Base-by-base conservation (phyloP, 768 basidiomycete genomes). In the Leccinum boreale region DNA sequence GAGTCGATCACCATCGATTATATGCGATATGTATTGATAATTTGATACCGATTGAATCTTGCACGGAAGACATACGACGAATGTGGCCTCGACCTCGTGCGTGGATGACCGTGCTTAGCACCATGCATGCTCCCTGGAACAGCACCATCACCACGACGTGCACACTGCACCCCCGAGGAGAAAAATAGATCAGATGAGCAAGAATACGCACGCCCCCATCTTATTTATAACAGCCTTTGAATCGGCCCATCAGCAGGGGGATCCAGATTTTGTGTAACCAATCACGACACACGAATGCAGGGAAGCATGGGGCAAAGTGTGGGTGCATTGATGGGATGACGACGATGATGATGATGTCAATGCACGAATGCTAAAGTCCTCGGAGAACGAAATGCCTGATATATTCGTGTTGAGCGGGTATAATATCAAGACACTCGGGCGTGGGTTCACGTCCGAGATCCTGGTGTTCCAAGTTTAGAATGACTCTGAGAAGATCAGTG, bases 301-400 rank as follows among this genome's bases (percentile, higher is more conserved):
- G 11, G 19, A 44, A 3, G 42, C 19, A 21, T 44, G 19, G 19
- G 19, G 17, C 42, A 19, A 44, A 44, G 10, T 21, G 42, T 5
- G 11, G n/a, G 42, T 15, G 29, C 29, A 17, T 28, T 50, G 33
- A 47, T 26, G 53, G 9, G n/a, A 23, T 0, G 33, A 23, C 17
- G 42, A 57, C 47, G 15, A 33, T 12, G 31, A 4, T 1, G 23
- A 14, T 23, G 31, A 49, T 24, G 12, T 11, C 2, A 1, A 39
- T 28, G 19, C 11, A 21, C 11, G 19, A 44, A 11, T 12, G 11
- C 42, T 12, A 12, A 48, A 33, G 42, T 61, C 64, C 64, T 66
- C 64, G 61, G 64, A 56, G 54, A 54, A 52, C 31, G 9, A 23
- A 23, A 35, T 11, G 47, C 11, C 23, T 11, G 50, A 33, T 19